These are phyloP conservation scores for Aspergillus transmontanensis DNA, from an alignment of 2,329 filamentous ascomycete genomes.

Conservation along the genomic window DNA sequence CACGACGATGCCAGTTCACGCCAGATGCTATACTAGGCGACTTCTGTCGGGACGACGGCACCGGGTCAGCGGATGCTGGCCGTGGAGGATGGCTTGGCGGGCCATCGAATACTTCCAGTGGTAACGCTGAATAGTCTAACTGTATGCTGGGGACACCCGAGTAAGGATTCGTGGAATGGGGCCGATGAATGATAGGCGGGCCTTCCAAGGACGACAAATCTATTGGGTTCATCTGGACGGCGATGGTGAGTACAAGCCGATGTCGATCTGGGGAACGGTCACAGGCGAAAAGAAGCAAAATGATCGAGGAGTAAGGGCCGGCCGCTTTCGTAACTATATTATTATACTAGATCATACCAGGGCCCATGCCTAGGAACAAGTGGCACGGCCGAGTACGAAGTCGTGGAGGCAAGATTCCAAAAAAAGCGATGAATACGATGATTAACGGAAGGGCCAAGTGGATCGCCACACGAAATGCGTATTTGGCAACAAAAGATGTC, in stretches of 20 bases:
- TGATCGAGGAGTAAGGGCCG: not conserved
- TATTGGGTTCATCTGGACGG: conserved; percentile 14
- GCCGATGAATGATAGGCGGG: conserved; percentile 29
- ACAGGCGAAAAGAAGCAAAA: not conserved
- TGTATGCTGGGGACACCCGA: conserved; percentile 16
- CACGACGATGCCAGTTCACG: not conserved
- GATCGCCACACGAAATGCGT: conserved; percentile 9
- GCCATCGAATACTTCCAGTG: not conserved
- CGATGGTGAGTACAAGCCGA: not conserved
- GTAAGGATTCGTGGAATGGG: not conserved
- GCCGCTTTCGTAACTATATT: conserved; percentile 1
- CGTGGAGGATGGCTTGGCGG: conserved; percentile 15
- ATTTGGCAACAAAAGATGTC: not conserved
- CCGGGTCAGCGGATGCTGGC: conserved; percentile 20
- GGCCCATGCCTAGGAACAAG: conserved; percentile 1
- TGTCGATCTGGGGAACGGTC: not conserved
- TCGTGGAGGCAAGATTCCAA: conserved; percentile 13
- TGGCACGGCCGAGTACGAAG: conserved; percentile 17
- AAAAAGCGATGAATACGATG: conserved; percentile 22
- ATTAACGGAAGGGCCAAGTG: conserved; percentile 10
- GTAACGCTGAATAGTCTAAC: conserved; percentile 13
- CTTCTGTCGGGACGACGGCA: conserved; percentile 1
- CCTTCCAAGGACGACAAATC: conserved; percentile 42
- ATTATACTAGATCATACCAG: not conserved
- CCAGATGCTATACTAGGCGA: not conserved